Base-by-base conservation (phyloP, 2,329 filamentous ascomycete genomes). In the Gliomastix tumulicola region DNA sequence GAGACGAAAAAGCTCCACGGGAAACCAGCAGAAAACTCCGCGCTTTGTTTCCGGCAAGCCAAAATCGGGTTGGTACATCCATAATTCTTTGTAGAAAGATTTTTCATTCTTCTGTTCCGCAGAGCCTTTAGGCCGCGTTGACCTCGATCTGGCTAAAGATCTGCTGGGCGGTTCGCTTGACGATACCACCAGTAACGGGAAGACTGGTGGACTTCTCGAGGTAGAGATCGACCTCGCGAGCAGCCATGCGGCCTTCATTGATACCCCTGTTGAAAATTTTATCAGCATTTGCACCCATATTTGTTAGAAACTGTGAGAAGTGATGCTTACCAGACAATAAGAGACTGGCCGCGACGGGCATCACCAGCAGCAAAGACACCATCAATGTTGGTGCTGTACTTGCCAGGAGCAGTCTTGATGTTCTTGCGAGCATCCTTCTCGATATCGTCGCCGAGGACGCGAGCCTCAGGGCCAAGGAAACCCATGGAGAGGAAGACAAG, bases 401-500 rank as follows among this genome's bases (percentile, higher is more conserved):
- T 82, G 49, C 88, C 88, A 36, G 83, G 73, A 21, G 88, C 72
- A 8, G 90, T 96, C 81, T 96, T 96, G 66, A 96, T 82, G 61
- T 96, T 97, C 77, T 94, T 95, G 54, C 90, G 82, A 36, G 78
- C 74, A 57, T 97, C 90, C 61, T 88, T 88, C 66, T 96, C 89
- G 44, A 97, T 82, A 28, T 84, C 76, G n/a, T 88, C 82, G 35
- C 86, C 88, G 28, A 96, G 74, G 27, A 94, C 80, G 46, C 87
- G 84, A 48, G 86, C 86, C 66, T 97, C 90, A 7, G 89, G 89
- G 9, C 90, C 90, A 44, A 96, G 67, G 82, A 97, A 97, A 56
- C 90, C 90, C 90, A 97, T 96, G 35, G 90, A 94, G 34, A 97
- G 71, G 31, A 96, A 77, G 31, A 97, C 89, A 28, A 97, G 77